These are phyloP conservation scores for Cordyceps javanica DNA, from an alignment of 2,329 filamentous ascomycete genomes.

Conservation along the genomic window DNA sequence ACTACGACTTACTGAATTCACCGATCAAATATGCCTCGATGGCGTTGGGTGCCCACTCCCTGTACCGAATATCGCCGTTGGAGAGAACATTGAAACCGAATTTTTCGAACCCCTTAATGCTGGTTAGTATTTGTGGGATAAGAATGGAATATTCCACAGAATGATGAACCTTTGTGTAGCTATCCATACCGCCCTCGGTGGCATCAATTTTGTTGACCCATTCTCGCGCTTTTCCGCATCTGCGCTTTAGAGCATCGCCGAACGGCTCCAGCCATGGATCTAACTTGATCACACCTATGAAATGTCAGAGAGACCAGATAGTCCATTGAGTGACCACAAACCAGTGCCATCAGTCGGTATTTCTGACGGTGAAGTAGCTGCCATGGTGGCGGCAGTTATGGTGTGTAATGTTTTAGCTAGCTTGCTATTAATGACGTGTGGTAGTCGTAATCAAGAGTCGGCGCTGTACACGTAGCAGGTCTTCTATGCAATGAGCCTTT, in stretches of 20 bases:
- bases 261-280: slow-evolving; percentile 90
- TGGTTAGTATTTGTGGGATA: slow-evolving; percentile 12
- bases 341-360: slow-evolving; percentile 67
- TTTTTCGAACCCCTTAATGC: slow-evolving; percentile 67
- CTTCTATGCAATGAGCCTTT: neutral
- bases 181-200: slow-evolving; percentile 81
- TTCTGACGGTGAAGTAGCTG: slow-evolving; percentile 32
- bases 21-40: slow-evolving; percentile 79
- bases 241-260: slow-evolving; percentile 65
- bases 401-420: neutral
- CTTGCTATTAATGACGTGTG: slow-evolving; percentile 10
- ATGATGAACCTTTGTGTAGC: slow-evolving; percentile 70
- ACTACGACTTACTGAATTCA: slow-evolving; percentile 70
- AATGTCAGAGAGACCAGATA: neutral
- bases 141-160: neutral
- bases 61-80: slow-evolving; percentile 81
- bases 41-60: slow-evolving; percentile 95
- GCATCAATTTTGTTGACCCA: slow-evolving; percentile 84
- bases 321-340: slow-evolving; percentile 30
- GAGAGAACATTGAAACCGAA: slow-evolving; percentile 79
- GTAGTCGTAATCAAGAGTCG: neutral
- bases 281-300: slow-evolving; percentile 71
- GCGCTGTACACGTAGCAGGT: neutral
- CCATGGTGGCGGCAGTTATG: slow-evolving; percentile 11
- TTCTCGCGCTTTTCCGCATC: slow-evolving; percentile 72